Conservation (phyloP, 352 stramenopile species). For the Plasmopara halstedii region DNA sequence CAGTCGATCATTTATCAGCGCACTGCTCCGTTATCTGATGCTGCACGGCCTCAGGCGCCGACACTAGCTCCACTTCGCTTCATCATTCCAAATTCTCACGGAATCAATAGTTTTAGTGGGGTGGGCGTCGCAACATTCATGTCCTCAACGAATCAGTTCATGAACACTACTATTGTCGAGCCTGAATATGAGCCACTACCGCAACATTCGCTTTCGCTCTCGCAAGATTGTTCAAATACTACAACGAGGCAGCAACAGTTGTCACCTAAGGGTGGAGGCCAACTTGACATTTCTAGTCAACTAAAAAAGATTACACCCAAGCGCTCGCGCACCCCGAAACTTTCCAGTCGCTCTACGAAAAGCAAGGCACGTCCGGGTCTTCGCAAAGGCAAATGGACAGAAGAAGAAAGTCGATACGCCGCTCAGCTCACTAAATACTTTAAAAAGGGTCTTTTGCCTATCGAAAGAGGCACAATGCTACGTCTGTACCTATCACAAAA, state of each 20-base stretch:
- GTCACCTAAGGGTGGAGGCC: not conserved
- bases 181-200: slow-evolving; percentile 21
- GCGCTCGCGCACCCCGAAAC: slow-evolving; percentile 45
- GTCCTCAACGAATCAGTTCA: slow-evolving; percentile 3
- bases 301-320: slow-evolving; percentile 47
- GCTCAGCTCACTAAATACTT: slow-evolving; percentile 77
- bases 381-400: slow-evolving; percentile 82
- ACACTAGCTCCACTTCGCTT: slow-evolving; percentile 67
- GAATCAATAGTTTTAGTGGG: slow-evolving; percentile 16
- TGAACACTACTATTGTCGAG: slow-evolving; percentile 12
- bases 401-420: slow-evolving; percentile 73
- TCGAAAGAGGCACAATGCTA: slow-evolving; percentile 86
- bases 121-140: not conserved
- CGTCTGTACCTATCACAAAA: slow-evolving; percentile 87
- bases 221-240: slow-evolving; percentile 13
- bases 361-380: slow-evolving; percentile 81
- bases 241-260: slow-evolving; percentile 19
- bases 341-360: slow-evolving; percentile 63
- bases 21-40: slow-evolving; percentile 2
- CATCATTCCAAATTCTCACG: slow-evolving; percentile 58
- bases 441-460: slow-evolving; percentile 71
- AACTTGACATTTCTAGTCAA: slow-evolving; percentile 19
- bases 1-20: slow-evolving; percentile 25
- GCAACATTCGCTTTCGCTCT: slow-evolving; percentile 20
- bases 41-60: slow-evolving; percentile 20